phyloP scores from a whole-genome alignment of 2,329 filamentous ascomycete species.

The Dactylellina sp. region DNA sequence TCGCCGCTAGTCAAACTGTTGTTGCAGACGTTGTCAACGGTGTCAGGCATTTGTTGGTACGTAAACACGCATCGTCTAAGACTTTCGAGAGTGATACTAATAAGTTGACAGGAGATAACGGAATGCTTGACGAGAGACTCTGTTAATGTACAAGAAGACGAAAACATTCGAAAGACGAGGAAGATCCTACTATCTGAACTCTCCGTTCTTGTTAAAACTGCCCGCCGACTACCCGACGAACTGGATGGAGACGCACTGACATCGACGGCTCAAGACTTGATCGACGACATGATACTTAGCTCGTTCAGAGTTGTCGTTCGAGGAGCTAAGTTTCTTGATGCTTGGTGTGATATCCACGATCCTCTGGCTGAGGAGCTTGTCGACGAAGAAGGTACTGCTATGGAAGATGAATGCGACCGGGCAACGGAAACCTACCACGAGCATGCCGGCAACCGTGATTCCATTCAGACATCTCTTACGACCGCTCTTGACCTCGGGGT shows the following conservation, averaged over 20 bases:
- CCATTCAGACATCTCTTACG: slow-evolving; percentile 41
- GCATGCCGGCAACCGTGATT: slow-evolving; percentile 37
- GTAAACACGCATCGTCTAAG: too few relatives aligned
- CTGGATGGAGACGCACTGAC: slow-evolving; percentile 62
- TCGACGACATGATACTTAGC: slow-evolving; percentile 93
- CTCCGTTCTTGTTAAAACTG: slow-evolving; percentile 86
- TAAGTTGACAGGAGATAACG: slow-evolving; percentile 77
- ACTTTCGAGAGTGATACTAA: too few relatives aligned
- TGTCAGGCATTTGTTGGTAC: slow-evolving; percentile 86
- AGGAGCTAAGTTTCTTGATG: slow-evolving; percentile 87
- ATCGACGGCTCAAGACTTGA: slow-evolving; percentile 71
- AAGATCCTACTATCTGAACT: slow-evolving; percentile 91
- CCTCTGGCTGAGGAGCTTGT: slow-evolving; percentile 61
- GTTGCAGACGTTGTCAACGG: slow-evolving; percentile 73
- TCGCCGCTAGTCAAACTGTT: slow-evolving; percentile 57
- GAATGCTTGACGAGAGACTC: slow-evolving; percentile 88
- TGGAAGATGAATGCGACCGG: slow-evolving; percentile 2
- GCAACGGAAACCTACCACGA: slow-evolving; percentile 9
- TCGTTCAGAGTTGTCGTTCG: slow-evolving; percentile 95
- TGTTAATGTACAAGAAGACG: slow-evolving; percentile 77
- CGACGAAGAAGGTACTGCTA: slow-evolving; percentile 24
- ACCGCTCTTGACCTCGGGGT: slow-evolving; percentile 34
- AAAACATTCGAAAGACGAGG: slow-evolving; percentile 80
- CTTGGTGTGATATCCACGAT: slow-evolving; percentile 72
- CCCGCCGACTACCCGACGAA: slow-evolving; percentile 82